A percentile compares a stretch with the other conserved stretches of the same genome.
Evolutionary conservation across 2,329 filamentous ascomycete genomes (phyloP).

Genomic region (Pseudocercospora crystallina): DNA sequence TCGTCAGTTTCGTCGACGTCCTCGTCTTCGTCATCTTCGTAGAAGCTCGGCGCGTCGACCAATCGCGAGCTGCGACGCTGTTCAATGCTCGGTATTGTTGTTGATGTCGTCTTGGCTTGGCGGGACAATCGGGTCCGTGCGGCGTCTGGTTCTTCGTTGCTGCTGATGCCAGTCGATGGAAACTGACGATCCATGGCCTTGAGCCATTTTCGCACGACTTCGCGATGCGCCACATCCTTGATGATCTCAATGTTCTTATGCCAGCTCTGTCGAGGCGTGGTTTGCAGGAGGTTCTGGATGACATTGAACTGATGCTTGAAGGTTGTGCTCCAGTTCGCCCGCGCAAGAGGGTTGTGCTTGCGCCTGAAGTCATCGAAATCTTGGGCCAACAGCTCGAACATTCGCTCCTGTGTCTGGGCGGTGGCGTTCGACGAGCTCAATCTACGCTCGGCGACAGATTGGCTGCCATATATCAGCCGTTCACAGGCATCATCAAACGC

Average conservation of each 20-base stretch:
- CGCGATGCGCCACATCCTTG: conserved; percentile 8
- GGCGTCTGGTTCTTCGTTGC: neutral
- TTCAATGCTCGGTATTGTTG: conserved; percentile 12
- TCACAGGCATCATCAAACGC: neutral
- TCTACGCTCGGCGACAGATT: conserved; percentile 10
- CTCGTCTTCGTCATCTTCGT: conserved; percentile 12
- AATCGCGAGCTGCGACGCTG: conserved; percentile 24
- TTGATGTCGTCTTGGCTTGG: conserved; percentile 17
- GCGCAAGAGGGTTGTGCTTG: conserved; percentile 18
- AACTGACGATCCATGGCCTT: conserved; percentile 17
- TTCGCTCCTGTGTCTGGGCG: conserved; percentile 13
- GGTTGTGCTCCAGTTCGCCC: conserved; percentile 20
- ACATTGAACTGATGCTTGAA: conserved; percentile 19
- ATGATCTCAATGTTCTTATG: conserved; percentile 7
- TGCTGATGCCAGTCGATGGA: conserved; percentile 5
- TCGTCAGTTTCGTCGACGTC: conserved; percentile 9
- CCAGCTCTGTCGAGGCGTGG: conserved; percentile 19
- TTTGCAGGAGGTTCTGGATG: conserved; percentile 16
- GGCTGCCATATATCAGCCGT: conserved; percentile 13
- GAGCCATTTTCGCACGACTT: conserved; percentile 19
- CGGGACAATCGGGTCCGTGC: conserved; percentile 16
- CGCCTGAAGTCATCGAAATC: conserved; percentile 18
- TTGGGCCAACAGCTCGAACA: conserved; percentile 14
- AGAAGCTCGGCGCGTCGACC: conserved; percentile 7
- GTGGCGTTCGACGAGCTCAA: conserved; percentile 12